These are phyloP conservation scores for Naematelia encephala DNA, from an alignment of 768 basidiomycete genomes.

Conservation along the genomic window DNA sequence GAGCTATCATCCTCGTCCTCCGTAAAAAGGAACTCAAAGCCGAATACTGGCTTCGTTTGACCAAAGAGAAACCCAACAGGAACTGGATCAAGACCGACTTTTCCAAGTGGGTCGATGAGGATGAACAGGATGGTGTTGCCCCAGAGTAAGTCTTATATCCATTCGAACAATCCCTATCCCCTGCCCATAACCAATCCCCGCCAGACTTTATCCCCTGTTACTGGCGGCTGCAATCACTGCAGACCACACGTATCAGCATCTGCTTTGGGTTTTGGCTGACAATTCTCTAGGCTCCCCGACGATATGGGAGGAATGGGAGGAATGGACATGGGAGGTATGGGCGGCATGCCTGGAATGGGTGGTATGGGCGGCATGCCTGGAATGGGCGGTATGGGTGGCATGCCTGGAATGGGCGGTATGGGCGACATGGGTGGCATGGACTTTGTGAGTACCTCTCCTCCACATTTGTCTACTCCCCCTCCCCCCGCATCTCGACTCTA, in stretches of 20 bases:
- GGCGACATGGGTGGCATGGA: constrained; percentile 44
- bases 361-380: constrained; percentile 46
- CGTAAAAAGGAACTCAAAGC: constrained; percentile 72
- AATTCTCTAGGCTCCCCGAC: constrained; percentile 2
- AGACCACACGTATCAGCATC: no score
- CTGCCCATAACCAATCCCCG: no score
- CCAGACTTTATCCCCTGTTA: no score
- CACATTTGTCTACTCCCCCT: not conserved
- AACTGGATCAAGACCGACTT: constrained; percentile 93
- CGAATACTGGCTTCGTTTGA: constrained; percentile 91
- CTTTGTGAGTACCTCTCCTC: constrained; percentile 31
- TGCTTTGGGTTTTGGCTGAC: constrained; percentile 4
- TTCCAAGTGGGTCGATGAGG: constrained; percentile 92
- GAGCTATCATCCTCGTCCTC: constrained; percentile 65
- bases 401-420: constrained; percentile 26
- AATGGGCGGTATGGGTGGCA: constrained; percentile 40
- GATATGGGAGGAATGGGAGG: constrained; percentile 35
- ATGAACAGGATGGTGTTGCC: constrained; percentile 75
- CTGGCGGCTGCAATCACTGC: no score
- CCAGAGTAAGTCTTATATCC: constrained; percentile 40
- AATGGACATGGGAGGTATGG: constrained; percentile 25
- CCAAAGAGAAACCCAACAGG: constrained; percentile 77
- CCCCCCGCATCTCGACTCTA: not conserved
- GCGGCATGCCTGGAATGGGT: constrained; percentile 31
- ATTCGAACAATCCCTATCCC: no score